phyloP scores from a whole-genome alignment of 805 yeast species.

The Priceomyces carsonii region DNA sequence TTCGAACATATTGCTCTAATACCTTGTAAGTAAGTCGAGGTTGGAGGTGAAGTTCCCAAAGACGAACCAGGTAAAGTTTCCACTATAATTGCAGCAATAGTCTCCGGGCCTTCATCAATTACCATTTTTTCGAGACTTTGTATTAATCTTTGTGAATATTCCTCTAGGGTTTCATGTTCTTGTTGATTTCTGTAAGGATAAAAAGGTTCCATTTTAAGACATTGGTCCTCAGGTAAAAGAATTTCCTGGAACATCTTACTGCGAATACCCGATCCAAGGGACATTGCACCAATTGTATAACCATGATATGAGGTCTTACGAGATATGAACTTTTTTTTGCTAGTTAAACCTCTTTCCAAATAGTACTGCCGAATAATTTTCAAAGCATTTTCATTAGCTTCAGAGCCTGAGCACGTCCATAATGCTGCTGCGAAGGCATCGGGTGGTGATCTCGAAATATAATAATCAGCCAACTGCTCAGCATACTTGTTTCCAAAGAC shows the following conservation, averaged over 20 bases:
- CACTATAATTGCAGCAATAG: conserved; percentile 24
- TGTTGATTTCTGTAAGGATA: conserved; percentile 31
- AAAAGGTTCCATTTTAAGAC: conserved; percentile 21
- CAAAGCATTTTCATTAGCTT: conserved; percentile 27
- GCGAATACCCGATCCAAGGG: conserved; percentile 19
- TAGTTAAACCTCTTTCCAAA: conserved; percentile 22
- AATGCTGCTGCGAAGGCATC: conserved; percentile 45
- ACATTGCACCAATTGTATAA: conserved; percentile 24
- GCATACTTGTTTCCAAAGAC: conserved; percentile 22
- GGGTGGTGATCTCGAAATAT: conserved; percentile 36
- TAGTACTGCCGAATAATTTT: conserved; percentile 26
- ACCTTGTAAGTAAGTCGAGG: conserved; percentile 24
- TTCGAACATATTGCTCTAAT: conserved; percentile 28
- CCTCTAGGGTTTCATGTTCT: conserved; percentile 20
- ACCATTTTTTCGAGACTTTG: conserved; percentile 21
- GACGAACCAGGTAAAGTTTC: conserved; percentile 30
- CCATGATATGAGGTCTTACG: conserved; percentile 28
- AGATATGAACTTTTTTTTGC: conserved; percentile 22
- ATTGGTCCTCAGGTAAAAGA: conserved; percentile 14
- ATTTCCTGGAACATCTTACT: conserved; percentile 19
- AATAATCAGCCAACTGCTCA: conserved; percentile 24
- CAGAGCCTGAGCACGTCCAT: conserved; percentile 35
- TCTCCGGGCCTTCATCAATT: conserved; percentile 24
- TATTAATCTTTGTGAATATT: conserved; percentile 20
- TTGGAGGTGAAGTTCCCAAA: conserved; percentile 25